Base-by-base conservation (phyloP, 176 grass and related monocot genomes). In the Paspalum vaginatum region DNA sequence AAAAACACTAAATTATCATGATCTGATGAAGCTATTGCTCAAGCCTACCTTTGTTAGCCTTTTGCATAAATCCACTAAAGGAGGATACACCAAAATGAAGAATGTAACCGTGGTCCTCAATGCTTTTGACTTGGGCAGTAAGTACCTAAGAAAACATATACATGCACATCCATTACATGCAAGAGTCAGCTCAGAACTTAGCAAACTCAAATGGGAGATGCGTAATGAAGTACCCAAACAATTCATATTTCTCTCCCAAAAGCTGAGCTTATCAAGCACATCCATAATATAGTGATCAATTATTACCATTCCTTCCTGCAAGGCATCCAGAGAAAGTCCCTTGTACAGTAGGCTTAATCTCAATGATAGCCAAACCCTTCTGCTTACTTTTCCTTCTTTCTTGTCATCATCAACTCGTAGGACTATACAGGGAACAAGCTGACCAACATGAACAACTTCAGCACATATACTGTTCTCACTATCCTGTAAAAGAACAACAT, bases 21-120 rank as follows among this genome's bases (percentile, higher is more conserved):
- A 76, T 61, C 22, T 70, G 26, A 61, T 54, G 49, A 56, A 82
- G 55, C 11, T 74, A 73, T 47, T 59, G 14, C 8, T 42, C 52
- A 39, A 71, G 24, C 64, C 32, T 91, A 94, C 92, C 92, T 89
- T 75, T 79, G 59, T 85, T 75, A 83, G 62, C 47, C 74, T 80
- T 98, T 76, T 79, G 95, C 92, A 98, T 87, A 87, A 98, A 98
- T 69, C 95, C 95, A 83, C 77, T 94, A 80, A 98, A 94, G 61
- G 85, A 65, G 32, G 92, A 83, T 54, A 88, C 89, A 81, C 95
- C 95, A 22, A 98, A 98, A 83, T 89, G 86, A 86, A 98, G 92
- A 94, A 98, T 93, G 77, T 94, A 98, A 83, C 95, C 95, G 84
- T 95, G 95, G 77, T 95, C 95, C 88, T 98, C 95, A 16, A 93